Percentiles rank a stretch among this genome's conserved stretches.
These are phyloP conservation scores for Coffea eugenioides DNA, from an alignment of 257 asterid species.

Conservation along the genomic window DNA sequence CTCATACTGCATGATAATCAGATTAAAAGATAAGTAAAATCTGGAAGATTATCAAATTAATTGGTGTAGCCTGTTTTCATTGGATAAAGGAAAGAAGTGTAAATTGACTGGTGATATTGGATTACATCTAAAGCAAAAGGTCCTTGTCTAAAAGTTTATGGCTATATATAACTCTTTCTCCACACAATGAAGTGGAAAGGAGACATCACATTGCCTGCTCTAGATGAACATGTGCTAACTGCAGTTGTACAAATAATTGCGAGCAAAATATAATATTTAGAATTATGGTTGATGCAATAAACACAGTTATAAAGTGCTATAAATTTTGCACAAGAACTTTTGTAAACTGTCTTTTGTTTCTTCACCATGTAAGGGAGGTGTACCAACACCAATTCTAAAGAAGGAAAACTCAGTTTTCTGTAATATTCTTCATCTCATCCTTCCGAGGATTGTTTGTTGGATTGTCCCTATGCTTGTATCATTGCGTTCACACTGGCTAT, in stretches of 20 bases:
- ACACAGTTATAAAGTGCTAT: too few relatives aligned
- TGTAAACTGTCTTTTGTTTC: too few relatives aligned
- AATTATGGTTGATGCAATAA: too few relatives aligned
- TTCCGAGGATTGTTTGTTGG: too few relatives aligned
- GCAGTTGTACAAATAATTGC: background rate
- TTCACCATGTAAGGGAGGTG: too few relatives aligned
- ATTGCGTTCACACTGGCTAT: too few relatives aligned
- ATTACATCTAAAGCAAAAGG: background rate
- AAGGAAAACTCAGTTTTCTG: too few relatives aligned
- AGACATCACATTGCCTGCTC: too few relatives aligned
- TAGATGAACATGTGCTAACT: background rate
- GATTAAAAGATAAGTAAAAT: background rate
- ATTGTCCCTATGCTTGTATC: too few relatives aligned
- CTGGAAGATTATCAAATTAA: background rate
- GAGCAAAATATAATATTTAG: background rate
- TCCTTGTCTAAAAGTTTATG: background rate
- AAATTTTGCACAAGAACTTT: too few relatives aligned
- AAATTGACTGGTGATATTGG: background rate
- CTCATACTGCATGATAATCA: background rate
- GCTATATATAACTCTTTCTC: background rate
- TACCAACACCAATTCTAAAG: too few relatives aligned
- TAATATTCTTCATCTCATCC: too few relatives aligned
- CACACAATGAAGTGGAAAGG: background rate
- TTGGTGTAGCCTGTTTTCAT: background rate
- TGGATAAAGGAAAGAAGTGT: conserved; percentile 9